Evolutionary conservation across 345 rosid species (phyloP).

Genomic region (Eucalyptus lansdowneana): DNA sequence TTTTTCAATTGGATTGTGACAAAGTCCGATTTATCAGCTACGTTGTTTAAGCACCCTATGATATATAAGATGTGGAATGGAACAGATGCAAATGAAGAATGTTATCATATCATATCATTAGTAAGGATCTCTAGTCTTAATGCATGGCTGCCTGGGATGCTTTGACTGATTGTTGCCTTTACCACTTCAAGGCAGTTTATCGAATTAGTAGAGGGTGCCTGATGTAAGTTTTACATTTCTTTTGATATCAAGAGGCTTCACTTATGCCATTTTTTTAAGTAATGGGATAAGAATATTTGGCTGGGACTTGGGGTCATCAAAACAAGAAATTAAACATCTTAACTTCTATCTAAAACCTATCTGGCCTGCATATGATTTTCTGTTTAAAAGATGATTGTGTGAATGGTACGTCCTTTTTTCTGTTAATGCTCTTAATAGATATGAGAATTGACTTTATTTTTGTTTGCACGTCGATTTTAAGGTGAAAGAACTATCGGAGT

Average conservation of each 20-base stretch:
- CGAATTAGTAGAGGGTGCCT: neutral
- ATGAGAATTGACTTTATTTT: neutral
- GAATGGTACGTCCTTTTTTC: neutral
- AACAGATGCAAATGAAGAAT: slow-evolving; percentile 68
- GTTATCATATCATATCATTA: neutral
- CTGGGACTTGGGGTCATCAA: neutral
- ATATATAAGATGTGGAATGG: slow-evolving; percentile 50
- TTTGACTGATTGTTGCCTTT: neutral
- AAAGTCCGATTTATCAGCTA: neutral
- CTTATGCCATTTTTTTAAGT: neutral
- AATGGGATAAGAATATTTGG: neutral
- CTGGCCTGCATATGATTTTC: neutral
- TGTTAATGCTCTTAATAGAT: neutral
- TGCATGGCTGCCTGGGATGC: neutral
- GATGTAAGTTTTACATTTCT: neutral
- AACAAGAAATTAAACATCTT: neutral
- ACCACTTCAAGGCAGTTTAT: neutral
- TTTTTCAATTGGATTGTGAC: neutral
- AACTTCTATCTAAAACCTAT: neutral
- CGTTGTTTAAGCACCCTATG: neutral
- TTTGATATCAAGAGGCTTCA: neutral
- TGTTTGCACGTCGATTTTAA: slow-evolving; percentile 14
- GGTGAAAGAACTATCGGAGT: slow-evolving; percentile 94
- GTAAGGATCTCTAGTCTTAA: neutral
- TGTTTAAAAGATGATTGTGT: neutral